These are phyloP conservation scores for Hypoxylon sp. DNA, from an alignment of 2,329 filamentous ascomycete species.

Conservation along the genomic window DNA sequence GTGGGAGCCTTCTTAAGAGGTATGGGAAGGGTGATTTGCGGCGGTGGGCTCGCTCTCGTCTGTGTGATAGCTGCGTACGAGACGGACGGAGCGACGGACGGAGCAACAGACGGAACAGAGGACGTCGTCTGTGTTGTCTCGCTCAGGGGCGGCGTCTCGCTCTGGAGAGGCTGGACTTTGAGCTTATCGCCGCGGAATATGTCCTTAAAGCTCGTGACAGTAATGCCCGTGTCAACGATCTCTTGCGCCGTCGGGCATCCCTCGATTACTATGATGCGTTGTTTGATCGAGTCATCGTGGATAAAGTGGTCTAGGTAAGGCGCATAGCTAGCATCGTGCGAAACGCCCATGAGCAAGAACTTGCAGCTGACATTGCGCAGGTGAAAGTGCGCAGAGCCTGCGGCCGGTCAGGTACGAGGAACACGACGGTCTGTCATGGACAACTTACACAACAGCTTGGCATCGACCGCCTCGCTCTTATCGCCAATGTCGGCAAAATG, in stretches of 20 bases:
- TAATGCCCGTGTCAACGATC: conserved; percentile 56
- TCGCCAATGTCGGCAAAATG: conserved; percentile 70
- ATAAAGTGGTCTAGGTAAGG: conserved; percentile 65
- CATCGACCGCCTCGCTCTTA: conserved; percentile 65
- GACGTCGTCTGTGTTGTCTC: conserved; percentile 37
- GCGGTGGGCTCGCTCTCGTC: conserved; percentile 52
- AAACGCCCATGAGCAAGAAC: conserved; percentile 67
- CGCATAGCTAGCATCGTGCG: conserved; percentile 67
- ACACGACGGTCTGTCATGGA: not conserved
- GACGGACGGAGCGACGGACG: conserved; percentile 16
- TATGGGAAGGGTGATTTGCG: conserved; percentile 54
- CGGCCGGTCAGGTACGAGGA: not conserved
- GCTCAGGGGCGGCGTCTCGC: conserved; percentile 42
- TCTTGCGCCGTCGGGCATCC: conserved; percentile 60
- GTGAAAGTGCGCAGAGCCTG: conserved; percentile 64
- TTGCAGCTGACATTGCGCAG: conserved; percentile 68
- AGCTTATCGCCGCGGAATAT: conserved; percentile 65
- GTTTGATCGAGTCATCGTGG: conserved; percentile 51
- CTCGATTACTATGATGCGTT: conserved; percentile 62
- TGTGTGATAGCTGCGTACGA: conserved; percentile 55
- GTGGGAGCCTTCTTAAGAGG: conserved; percentile 44
- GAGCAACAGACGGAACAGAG: conserved; percentile 35
- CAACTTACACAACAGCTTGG: conserved; percentile 65
- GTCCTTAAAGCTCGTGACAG: conserved; percentile 55
- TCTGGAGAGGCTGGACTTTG: not conserved